Evolutionary conservation across 257 asterid genomes (phyloP).

Genomic region (Galeopsis tetrahit): DNA sequence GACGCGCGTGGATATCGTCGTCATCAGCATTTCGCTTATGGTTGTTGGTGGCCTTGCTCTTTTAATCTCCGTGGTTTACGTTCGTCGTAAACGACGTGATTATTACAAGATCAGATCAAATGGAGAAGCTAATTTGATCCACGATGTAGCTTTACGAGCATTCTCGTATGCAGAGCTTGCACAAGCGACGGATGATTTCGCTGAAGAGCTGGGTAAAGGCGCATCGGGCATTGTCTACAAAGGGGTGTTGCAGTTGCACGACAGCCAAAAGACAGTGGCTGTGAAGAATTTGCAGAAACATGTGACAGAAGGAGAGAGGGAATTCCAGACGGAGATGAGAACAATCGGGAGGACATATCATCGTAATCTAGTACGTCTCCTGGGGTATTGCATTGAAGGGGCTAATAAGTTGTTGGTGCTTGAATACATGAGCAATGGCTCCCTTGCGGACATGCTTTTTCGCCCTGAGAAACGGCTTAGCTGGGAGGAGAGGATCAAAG

Average conservation of each 20-base stretch:
- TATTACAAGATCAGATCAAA: constrained; percentile 24
- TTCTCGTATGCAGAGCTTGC: constrained; percentile 41
- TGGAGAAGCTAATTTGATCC: constrained; percentile 26
- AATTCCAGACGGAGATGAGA: constrained; percentile 55
- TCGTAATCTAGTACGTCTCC: constrained; percentile 53
- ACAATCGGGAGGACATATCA: constrained; percentile 59
- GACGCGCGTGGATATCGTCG: too few relatives aligned
- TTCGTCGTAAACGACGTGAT: neutral
- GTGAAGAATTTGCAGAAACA: constrained; percentile 55
- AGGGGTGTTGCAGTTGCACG: constrained; percentile 35
- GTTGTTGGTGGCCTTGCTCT: too few relatives aligned
- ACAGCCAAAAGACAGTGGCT: constrained; percentile 38
- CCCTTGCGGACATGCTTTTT: constrained; percentile 49
- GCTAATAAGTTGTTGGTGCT: constrained; percentile 49
- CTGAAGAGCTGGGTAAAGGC: constrained; percentile 55
- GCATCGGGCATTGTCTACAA: constrained; percentile 55
- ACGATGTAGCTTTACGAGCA: constrained; percentile 39
- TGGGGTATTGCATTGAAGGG: constrained; percentile 60
- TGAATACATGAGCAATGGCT: constrained; percentile 63
- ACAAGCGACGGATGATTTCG: constrained; percentile 47
- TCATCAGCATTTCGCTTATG: too few relatives aligned
- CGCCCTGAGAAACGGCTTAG: constrained; percentile 21
- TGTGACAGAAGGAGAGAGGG: constrained; percentile 44
- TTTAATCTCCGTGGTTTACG: too few relatives aligned
- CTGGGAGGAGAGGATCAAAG: constrained; percentile 46